Conservation (phyloP, 106 monocot genomes). For the Triglochin maritima region DNA sequence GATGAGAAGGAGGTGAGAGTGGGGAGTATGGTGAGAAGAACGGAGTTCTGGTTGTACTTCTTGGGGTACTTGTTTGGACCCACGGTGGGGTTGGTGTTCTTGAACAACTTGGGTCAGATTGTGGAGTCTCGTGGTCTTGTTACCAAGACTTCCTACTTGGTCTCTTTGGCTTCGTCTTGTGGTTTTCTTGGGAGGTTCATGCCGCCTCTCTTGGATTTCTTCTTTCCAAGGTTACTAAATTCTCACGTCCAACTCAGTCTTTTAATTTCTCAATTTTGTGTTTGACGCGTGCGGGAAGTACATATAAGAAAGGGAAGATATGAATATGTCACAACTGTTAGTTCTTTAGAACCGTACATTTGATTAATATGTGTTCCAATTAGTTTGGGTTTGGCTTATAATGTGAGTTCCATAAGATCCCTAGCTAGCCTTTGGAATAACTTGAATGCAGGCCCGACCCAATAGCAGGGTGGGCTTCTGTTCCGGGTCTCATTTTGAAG, state of each 20-base stretch:
- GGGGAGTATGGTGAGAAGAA: conserved; percentile 19
- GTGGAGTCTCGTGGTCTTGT: conserved; percentile 49
- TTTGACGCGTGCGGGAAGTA: no score
- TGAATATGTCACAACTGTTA: no score
- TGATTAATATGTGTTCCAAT: no score
- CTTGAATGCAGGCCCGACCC: no score
- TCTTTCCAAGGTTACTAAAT: conserved; percentile 31
- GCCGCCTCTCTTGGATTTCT: conserved; percentile 45
- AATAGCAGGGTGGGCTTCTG: no score
- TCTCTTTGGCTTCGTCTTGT: conserved; percentile 56
- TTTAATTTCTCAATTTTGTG: not conserved
- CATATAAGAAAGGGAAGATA: no score
- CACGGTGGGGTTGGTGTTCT: conserved; percentile 58
- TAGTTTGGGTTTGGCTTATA: no score
- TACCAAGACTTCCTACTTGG: conserved; percentile 35
- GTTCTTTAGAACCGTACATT: no score
- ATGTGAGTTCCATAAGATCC: no score
- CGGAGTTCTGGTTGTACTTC: conserved; percentile 82
- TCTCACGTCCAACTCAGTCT: not conserved
- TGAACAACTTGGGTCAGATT: conserved; percentile 88
- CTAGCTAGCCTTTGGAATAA: no score
- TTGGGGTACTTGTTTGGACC: conserved; percentile 61
- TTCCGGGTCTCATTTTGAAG: no score
- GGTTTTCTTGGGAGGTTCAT: conserved; percentile 69
- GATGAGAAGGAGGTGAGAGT: conserved; percentile 23